These are phyloP conservation scores for Pichia thaimueangensis DNA, from an alignment of 805 yeast species.

Conservation along the genomic window DNA sequence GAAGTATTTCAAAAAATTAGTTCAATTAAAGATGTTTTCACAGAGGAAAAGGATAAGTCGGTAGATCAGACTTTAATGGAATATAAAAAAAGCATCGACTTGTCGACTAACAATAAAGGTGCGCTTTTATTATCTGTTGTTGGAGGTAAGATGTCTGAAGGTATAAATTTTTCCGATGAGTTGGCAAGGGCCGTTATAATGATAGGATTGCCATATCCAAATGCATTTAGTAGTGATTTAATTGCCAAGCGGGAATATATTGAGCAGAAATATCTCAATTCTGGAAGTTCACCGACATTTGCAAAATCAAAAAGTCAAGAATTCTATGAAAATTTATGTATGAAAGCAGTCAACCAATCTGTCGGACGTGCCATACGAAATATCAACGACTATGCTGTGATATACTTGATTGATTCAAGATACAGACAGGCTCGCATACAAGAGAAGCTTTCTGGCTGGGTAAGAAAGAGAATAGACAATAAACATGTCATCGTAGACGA, in stretches of 20 bases:
- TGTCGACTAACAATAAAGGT: conserved; percentile 33
- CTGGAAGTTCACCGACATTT: conserved; percentile 40
- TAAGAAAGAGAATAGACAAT: conserved; percentile 34
- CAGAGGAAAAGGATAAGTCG: conserved; percentile 45
- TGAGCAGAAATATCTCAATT: conserved; percentile 40
- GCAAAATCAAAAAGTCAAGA: conserved; percentile 46
- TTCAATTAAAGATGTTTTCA: conserved; percentile 41
- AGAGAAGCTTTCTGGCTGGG: conserved; percentile 69
- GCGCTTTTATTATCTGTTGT: conserved; percentile 78
- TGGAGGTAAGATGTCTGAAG: conserved; percentile 90
- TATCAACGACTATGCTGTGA: conserved; percentile 69
- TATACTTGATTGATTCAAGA: conserved; percentile 65
- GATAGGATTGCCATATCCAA: conserved; percentile 89
- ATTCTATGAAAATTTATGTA: conserved; percentile 77
- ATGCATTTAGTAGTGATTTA: conserved; percentile 73
- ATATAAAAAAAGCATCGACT: conserved; percentile 41
- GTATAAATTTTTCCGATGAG: conserved; percentile 83
- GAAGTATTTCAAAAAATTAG: conserved; percentile 32
- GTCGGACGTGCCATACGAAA: conserved; percentile 91
- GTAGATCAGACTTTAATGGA: conserved; percentile 42
- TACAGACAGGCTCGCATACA: conserved; percentile 41
- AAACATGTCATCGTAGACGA: conserved; percentile 2
- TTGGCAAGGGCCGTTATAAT: conserved; percentile 83
- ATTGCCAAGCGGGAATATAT: conserved; percentile 64
- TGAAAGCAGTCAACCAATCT: conserved; percentile 89